Percentiles rank a stretch among this genome's conserved stretches.
Evolutionary conservation across 805 yeast species (phyloP).

Genomic region (Peterozyma toletana): DNA sequence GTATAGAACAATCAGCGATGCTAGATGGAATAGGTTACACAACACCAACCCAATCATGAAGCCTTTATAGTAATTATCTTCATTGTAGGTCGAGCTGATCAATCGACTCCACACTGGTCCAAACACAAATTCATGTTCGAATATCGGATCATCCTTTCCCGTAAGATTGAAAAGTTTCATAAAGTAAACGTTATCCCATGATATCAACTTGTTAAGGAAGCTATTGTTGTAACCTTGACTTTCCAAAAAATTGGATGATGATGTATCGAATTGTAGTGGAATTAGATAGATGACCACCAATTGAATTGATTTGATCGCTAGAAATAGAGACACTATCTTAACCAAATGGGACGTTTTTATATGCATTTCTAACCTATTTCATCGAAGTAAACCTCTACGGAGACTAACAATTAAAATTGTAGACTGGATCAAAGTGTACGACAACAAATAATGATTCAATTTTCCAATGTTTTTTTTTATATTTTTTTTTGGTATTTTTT

Average conservation of each 20-base stretch:
- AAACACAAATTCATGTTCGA: slow-evolving; percentile 89
- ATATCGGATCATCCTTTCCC: slow-evolving; percentile 26
- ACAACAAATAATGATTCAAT: background rate
- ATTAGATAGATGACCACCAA: slow-evolving; percentile 26
- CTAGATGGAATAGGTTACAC: slow-evolving; percentile 45
- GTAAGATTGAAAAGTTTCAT: slow-evolving; percentile 45
- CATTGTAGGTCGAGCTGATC: slow-evolving; percentile 17
- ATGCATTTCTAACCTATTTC: too few species aligned
- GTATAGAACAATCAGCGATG: slow-evolving; percentile 42
- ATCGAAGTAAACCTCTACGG: too few species aligned
- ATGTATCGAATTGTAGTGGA: slow-evolving; percentile 43
- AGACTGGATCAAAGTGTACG: background rate
- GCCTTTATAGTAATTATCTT: slow-evolving; percentile 30
- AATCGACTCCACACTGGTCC: slow-evolving; percentile 69
- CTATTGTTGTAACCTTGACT: slow-evolving; percentile 7
- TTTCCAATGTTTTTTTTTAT: background rate
- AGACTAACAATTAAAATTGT: too few species aligned
- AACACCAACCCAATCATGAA: slow-evolving; percentile 40
- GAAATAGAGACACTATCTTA: slow-evolving; percentile 11
- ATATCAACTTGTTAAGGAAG: slow-evolving; percentile 46
- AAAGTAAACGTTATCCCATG: slow-evolving; percentile 88
- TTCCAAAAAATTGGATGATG: slow-evolving; percentile 20
- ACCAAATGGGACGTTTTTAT: too few species aligned
- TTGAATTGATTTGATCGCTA: slow-evolving; percentile 30
- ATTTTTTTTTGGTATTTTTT: background rate